phyloP scores from a whole-genome alignment of 805 yeast species.

The Metschnikowia cubensis region DNA sequence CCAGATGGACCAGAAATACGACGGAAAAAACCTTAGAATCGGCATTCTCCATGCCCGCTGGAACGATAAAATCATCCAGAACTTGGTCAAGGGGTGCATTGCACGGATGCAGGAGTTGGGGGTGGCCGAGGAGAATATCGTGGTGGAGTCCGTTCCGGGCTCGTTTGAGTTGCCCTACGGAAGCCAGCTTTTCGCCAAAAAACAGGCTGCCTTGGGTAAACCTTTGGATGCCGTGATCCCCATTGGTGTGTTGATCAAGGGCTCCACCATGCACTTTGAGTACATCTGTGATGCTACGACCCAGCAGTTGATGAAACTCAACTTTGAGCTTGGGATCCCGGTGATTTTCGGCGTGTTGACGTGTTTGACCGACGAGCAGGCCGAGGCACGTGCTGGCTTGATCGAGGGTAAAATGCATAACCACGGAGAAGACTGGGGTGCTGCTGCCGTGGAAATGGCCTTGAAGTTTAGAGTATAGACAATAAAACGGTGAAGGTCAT shows the following conservation, averaged over 20 bases:
- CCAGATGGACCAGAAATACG: conserved; percentile 59
- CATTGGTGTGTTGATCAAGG: conserved; percentile 92
- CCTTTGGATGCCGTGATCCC: conserved; percentile 85
- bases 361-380: conserved; percentile 92
- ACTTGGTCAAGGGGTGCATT: conserved; percentile 75
- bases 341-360: conserved; percentile 93
- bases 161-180: conserved; percentile 92
- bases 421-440: conserved; percentile 99
- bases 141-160: conserved; percentile 88
- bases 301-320: conserved; percentile 77
- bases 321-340: conserved; percentile 65
- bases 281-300: conserved; percentile 91
- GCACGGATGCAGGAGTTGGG: conserved; percentile 56
- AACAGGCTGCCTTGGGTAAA: conserved; percentile 37
- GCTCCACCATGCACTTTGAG: conserved; percentile 97
- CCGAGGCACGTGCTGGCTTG: conserved; percentile 87
- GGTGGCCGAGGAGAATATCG: conserved; percentile 72
- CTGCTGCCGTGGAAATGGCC: conserved; percentile 95
- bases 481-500: not conserved
- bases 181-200: conserved; percentile 49
- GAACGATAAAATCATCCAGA: conserved; percentile 75
- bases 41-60: conserved; percentile 96
- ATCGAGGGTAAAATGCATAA: conserved; percentile 74
- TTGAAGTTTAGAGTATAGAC: conserved; percentile 25
- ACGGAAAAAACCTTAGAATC: conserved; percentile 63